A percentile compares a stretch with the other conserved stretches of the same genome.
phyloP scores from a whole-genome alignment of 129 eudicot species.

The Artemisia tridentata region DNA sequence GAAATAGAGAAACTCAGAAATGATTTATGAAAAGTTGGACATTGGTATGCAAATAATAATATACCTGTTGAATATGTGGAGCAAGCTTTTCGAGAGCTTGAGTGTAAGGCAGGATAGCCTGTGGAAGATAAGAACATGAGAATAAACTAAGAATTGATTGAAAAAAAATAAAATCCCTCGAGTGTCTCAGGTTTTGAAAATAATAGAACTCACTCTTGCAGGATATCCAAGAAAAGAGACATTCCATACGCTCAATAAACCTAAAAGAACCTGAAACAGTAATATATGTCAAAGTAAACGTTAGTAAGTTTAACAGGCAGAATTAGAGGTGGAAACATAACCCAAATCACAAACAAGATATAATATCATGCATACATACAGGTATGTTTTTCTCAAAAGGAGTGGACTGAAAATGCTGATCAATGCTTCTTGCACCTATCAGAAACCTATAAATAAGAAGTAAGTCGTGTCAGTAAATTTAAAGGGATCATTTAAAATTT shows the following conservation, averaged over 20 bases:
- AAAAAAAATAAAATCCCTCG: background rate
- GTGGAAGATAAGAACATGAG: slow-evolving; percentile 20
- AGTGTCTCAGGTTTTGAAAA: background rate
- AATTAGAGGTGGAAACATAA: background rate
- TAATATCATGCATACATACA: slow-evolving; percentile 38
- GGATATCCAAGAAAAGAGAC: slow-evolving; percentile 97
- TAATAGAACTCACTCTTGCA: slow-evolving; percentile 75
- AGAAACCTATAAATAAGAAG: slow-evolving; percentile 57
- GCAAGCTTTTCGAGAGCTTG: slow-evolving; percentile 98
- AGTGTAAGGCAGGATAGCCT: slow-evolving; percentile 95
- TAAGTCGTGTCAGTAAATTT: background rate
- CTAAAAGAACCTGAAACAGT: slow-evolving; percentile 82
- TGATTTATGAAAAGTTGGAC: background rate
- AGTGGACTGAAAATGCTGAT: slow-evolving; percentile 78
- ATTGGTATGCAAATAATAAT: slow-evolving; percentile 14
- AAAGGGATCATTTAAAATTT: background rate
- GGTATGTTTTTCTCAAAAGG: slow-evolving; percentile 83
- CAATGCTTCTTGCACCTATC: slow-evolving; percentile 90
- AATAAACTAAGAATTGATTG: slow-evolving; percentile 8
- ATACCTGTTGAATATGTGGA: slow-evolving; percentile 95
- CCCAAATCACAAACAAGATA: background rate
- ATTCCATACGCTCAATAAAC: slow-evolving; percentile 94
- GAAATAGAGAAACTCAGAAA: slow-evolving; percentile 16
- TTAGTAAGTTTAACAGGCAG: background rate
- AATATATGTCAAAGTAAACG: background rate